Base-by-base conservation (phyloP, 768 basidiomycete genomes). In the Amanita rimosa region DNA sequence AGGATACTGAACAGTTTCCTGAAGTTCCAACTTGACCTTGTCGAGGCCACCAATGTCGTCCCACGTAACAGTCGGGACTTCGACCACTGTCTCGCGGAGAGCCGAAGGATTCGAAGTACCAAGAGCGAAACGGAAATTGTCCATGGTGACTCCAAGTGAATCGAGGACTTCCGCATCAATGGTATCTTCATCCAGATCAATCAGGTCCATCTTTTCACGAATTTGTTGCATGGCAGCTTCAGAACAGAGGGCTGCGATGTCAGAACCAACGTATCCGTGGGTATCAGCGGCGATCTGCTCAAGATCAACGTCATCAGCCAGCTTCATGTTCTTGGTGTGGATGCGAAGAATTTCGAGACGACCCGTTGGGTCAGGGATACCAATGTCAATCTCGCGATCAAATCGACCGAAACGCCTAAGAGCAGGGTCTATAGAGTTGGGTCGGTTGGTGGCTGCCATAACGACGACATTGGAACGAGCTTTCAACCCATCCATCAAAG, bases 171-270 rank as follows among this genome's bases (percentile, higher is more conserved):
- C 96, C 6, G 96, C 96, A 59, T 99, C 96, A 61, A 99, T 99
- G 44, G 95, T 97, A 62, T 99, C 96, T 66, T 95, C 90, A 54
- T 93, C 91, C 26, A 95, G 78, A 64, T 94, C 92, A 54, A 95
- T 92, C 56, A 92, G 70, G 57, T 97, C 94, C 95, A 99, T 98
- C 81, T 99, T 99, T 71, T 99, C 96, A 64, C 96, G 89, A 55
- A 99, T 99, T 65, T 99, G 96, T 72, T 99, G 96, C 96, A 99
- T 99, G 40, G 96, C 96, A 48, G 96, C 96, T 64, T 99, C 96
- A 2, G 96, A 98, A 66, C 96, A 99, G 44, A 99, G 77, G 9
- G 96, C 88, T 21, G 96, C 96, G 50, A 99, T 64, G 74, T 99
- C 96, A 33, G 96, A 96, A 64, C 96, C 96, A 57, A 99, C 96